Evolutionary conservation across 805 yeast genomes (phyloP).

Genomic region (Blastobotrys attinorum): DNA sequence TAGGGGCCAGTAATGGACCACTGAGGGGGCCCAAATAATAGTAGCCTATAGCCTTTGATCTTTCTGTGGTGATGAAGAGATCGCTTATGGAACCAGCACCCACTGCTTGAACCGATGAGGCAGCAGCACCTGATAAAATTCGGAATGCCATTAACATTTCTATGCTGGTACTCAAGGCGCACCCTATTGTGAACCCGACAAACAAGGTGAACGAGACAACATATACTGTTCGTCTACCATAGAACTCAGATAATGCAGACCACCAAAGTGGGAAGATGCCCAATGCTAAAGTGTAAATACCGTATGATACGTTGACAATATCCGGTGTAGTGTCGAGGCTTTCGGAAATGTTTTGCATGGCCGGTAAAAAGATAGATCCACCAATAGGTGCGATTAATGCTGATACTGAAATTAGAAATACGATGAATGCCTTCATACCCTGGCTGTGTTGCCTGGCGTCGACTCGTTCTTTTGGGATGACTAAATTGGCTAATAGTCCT

Average conservation of each 20-base stretch:
- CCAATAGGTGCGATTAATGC: conserved; percentile 87
- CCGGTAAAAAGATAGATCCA: conserved; percentile 74
- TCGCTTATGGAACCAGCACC: conserved; percentile 88
- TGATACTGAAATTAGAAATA: conserved; percentile 60
- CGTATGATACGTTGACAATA: conserved; percentile 70
- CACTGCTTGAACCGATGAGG: conserved; percentile 80
- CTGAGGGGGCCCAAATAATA: conserved; percentile 74
- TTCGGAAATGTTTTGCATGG: conserved; percentile 49
- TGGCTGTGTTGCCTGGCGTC: conserved; percentile 61
- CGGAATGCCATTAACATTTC: conserved; percentile 59
- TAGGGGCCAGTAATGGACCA: conserved; percentile 76
- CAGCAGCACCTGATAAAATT: conserved; percentile 67
- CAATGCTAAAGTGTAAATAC: conserved; percentile 62
- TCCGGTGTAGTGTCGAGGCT: conserved; percentile 50
- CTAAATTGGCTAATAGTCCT: conserved; percentile 47
- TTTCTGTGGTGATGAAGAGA: conserved; percentile 51
- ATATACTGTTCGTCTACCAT: conserved; percentile 71
- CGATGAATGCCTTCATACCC: conserved; percentile 43
- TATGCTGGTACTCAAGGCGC: conserved; percentile 57
- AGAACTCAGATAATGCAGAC: conserved; percentile 68
- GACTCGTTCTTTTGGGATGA: conserved; percentile 58
- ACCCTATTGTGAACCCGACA: conserved; percentile 61
- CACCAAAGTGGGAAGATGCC: conserved; percentile 88
- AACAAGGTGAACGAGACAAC: conserved; percentile 57
- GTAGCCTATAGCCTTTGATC: conserved; percentile 75